Evolutionary conservation across 2,329 filamentous ascomycete species (phyloP), one percentile per base, ranked within the genome.

Genomic region (Cladosporium austrohemisphaericum): DNA sequence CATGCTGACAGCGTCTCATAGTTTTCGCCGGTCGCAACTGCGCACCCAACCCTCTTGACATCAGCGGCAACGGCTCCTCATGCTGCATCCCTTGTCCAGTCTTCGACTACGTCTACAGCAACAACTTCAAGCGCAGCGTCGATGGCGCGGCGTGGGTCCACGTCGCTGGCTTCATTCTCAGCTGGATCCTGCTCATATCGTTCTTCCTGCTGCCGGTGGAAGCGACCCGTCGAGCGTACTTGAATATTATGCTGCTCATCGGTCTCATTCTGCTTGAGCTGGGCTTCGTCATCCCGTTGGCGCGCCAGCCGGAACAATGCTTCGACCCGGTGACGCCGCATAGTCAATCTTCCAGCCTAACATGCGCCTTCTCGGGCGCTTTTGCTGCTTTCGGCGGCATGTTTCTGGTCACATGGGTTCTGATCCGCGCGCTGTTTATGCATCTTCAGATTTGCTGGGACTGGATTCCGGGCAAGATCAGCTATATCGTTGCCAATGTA

Each of bases 11-110:
- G 5, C 14, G 20, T 28, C 18, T 3, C 16, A 14, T 43, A 62
- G 60, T 53, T 38, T 14, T 35, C 4, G 52, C 18, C 4, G 60
- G 60, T 18, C 56, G 60, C 28, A 59, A 57, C 26, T 62, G 60
- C 33, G 60, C 60, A 5, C 43, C 49, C 5, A 61, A 62, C 32
- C 60, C 59, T 1, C 49, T 62, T 6, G 52, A 56, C 20, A 25
- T 41, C 11, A 47, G 49, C 9, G 46, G 41, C 13, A 55, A 56
- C 23, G 57, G 52, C n/a, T 54, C 59, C 3, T 35, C 49, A 45
- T 95, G 89, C 66, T 95, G 91, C 65, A 72, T 95, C 44, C 90
- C 90, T 50, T 96, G 90, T 65, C 90, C 90, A 11, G 76, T 88
- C 60, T 83, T 85, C 22, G 79, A 90, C 54, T 95, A 86, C 85